Evolutionary conservation across 192 early-diverging fungal genomes (phyloP), one percentile per base, ranked within the genome.

Genomic region (Backusella morwellensis): DNA sequence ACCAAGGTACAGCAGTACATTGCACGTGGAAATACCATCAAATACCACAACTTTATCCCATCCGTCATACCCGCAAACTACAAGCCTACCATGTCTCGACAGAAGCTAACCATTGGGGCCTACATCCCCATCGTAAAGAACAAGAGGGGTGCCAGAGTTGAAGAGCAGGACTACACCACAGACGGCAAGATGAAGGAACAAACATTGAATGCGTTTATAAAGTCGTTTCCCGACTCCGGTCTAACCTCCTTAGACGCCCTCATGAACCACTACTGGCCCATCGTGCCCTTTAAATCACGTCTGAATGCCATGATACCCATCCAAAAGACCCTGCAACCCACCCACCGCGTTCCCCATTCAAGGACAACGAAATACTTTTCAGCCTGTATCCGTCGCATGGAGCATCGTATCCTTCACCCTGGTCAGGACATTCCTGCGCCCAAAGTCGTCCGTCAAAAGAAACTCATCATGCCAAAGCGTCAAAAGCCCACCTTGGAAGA

Each of bases 1-100:
- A 86, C 88, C 34, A 63, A 75, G 6, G 87, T 95, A 4, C 94
- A 95, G 77, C 85, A 86, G 14, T 76, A 83, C 1, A 93, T 95
- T 35, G 74, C 85, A 17, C 81, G 83, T 42, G 84, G 88, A 19
- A 80, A 78, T 21, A 77, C 81, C 67, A 77, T 92, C n/a, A 21
- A 70, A 77, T 93, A 88, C 63, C 83, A 81, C 17, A 14, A 9
- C 1, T 82, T 81, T 1, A 74, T 78, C 19, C 82, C 85, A 1
- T 72, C 83, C 3, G 80, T 93, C 66, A 47, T 94, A 0, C 93
- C 93, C 0, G 14, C 36, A 12, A 78, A 79, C 1, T 77, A 81
- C 2, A 41, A 47, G 26, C 92, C 92, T 6, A 77, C 76, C 0
- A 86, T 85, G 41, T 81, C 84, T n/a, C 78, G 87, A 19, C 75